These are phyloP conservation scores for Apiospora marii DNA, from an alignment of 2,329 filamentous ascomycete species.

Conservation along the genomic window DNA sequence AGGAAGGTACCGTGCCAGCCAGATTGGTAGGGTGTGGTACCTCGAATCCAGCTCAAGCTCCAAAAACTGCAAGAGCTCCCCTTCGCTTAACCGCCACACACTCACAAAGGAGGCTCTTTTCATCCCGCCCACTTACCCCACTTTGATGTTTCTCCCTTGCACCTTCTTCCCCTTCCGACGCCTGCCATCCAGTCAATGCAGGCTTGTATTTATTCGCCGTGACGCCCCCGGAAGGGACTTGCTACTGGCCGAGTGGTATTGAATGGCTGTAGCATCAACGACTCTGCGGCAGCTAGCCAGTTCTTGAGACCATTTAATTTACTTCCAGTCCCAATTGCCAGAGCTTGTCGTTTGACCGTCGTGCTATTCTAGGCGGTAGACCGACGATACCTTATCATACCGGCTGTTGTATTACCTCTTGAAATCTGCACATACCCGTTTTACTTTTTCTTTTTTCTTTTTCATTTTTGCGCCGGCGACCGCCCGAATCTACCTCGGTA, in stretches of 20 bases:
- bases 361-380: background rate
- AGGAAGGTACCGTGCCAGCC: background rate
- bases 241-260: constrained; percentile 24
- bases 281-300: constrained; percentile 26
- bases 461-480: constrained; percentile 1
- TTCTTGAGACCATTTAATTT: constrained; percentile 22
- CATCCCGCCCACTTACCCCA: constrained; percentile 15
- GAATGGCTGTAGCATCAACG: constrained; percentile 9
- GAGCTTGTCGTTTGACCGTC: constrained; percentile 1
- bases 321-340: constrained; percentile 4
- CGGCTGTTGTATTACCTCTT: background rate
- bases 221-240: constrained; percentile 19
- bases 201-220: constrained; percentile 23
- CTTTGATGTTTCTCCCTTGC: constrained; percentile 21
- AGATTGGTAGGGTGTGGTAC: background rate
- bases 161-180: constrained; percentile 12
- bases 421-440: background rate
- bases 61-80: background rate
- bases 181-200: constrained; percentile 28
- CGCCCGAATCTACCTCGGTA: background rate
- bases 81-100: constrained; percentile 8
- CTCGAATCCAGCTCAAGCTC: background rate
- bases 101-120: background rate
- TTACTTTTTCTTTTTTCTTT: background rate
- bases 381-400: background rate